These are phyloP conservation scores for Dichotomocladium elegans DNA, from an alignment of 371 early-diverging fungal species.

Conservation along the genomic window DNA sequence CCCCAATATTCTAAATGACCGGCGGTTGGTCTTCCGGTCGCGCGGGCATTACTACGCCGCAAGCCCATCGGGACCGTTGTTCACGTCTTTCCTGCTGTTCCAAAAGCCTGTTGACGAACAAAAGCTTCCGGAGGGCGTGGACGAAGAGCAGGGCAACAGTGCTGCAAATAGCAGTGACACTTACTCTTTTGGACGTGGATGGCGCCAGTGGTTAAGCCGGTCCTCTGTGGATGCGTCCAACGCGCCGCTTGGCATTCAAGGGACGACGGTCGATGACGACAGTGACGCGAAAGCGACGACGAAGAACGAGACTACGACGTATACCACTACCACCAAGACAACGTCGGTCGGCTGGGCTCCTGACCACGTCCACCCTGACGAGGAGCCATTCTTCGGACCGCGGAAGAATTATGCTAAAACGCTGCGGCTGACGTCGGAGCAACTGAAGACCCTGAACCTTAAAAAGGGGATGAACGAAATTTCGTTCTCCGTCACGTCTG, in stretches of 20 bases:
- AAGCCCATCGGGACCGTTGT: conserved; percentile 44
- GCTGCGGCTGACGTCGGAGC: conserved; percentile 83
- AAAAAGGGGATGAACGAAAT: conserved; percentile 84
- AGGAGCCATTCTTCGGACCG: conserved; percentile 9
- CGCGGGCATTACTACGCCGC: conserved; percentile 51
- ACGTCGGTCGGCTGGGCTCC: conserved; percentile 42
- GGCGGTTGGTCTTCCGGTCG: conserved; percentile 65
- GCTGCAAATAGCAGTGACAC: conserved; percentile 34
- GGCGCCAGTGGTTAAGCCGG: conserved; percentile 52
- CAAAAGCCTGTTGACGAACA: conserved; percentile 22
- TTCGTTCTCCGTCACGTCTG: conserved; percentile 79
- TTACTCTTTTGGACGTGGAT: conserved; percentile 42
- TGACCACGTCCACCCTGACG: conserved; percentile 23
- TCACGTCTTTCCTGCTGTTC: conserved; percentile 53
- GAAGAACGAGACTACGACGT: conserved; percentile 30
- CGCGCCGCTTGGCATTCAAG: background rate
- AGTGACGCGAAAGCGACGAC: background rate
- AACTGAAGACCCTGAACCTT: conserved; percentile 77
- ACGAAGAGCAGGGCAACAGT: background rate
- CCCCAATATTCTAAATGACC: conserved; percentile 64
- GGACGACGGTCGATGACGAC: conserved; percentile 4
- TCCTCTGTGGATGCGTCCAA: conserved; percentile 35
- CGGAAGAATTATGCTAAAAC: conserved; percentile 77
- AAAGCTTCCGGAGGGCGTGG: background rate
- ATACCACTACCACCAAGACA: conserved; percentile 43